Conservation (phyloP, 2,329 filamentous ascomycete genomes). For the Chlorencoelia australis region DNA sequence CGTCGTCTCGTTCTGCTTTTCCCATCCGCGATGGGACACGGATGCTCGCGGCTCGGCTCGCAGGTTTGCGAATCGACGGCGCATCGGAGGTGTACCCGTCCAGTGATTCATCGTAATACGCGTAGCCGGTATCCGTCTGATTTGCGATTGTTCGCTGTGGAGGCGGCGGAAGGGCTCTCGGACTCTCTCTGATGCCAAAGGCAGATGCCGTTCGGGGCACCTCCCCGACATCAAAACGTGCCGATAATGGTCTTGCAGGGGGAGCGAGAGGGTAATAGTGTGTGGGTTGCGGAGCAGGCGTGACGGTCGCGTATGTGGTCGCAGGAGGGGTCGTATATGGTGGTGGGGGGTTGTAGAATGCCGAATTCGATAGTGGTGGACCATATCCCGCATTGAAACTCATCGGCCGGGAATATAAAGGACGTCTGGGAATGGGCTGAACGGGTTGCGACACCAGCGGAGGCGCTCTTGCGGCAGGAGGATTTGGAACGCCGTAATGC, state of each 20-base stretch:
- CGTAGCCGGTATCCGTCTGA: too few relatives aligned
- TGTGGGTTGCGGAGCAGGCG: background rate
- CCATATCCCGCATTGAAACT: conserved; percentile 3
- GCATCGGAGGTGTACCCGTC: too few relatives aligned
- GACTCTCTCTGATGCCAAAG: conserved; percentile 14
- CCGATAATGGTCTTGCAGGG: conserved; percentile 14
- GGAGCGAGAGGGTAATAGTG: background rate
- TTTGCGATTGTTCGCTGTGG: too few relatives aligned
- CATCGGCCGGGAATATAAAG: conserved; percentile 3
- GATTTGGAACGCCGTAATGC: conserved; percentile 2
- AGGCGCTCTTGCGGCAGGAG: background rate
- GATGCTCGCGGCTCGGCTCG: conserved; percentile 3
- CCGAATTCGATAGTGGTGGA: conserved; percentile 5
- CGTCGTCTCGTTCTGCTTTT: conserved; percentile 15
- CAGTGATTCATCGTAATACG: too few relatives aligned
- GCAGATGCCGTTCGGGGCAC: conserved; percentile 14
- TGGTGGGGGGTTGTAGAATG: conserved; percentile 5
- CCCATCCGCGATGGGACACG: conserved; percentile 4
- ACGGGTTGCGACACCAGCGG: conserved; percentile 2
- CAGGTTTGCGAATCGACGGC: too few relatives aligned
- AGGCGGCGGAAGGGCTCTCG: too few relatives aligned
- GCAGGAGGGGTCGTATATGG: conserved; percentile 7
- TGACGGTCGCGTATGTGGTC: background rate
- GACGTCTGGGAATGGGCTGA: conserved; percentile 1
- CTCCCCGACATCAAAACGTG: conserved; percentile 21